These are phyloP conservation scores for Russula virescens DNA, from an alignment of 768 basidiomycete genomes.

Conservation along the genomic window DNA sequence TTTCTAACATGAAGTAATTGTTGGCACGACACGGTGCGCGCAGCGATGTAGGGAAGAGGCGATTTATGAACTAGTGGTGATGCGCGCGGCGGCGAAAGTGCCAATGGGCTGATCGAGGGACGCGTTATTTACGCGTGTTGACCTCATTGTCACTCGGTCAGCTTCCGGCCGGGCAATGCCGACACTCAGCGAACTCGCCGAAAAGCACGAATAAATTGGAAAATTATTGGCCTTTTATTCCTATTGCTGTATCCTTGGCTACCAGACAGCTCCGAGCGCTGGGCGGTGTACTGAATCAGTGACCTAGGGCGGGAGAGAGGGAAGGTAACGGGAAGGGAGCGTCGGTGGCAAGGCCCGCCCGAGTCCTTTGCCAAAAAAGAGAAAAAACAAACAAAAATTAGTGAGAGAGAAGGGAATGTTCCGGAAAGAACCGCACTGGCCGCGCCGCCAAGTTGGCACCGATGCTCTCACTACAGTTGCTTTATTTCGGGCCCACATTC, in stretches of 20 bases:
- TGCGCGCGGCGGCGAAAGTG: too few species aligned
- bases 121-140: slow-evolving; percentile 28
- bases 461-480: slow-evolving; percentile 17
- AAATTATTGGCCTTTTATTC: not conserved
- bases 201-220: not conserved
- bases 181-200: slow-evolving; percentile 23
- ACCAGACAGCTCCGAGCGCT: too few species aligned
- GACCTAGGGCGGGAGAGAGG: too few species aligned
- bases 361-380: not conserved
- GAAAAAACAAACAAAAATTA: not conserved
- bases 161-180: slow-evolving; percentile 1
- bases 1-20: not conserved
- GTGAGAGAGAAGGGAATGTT: slow-evolving; percentile 7
- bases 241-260: not conserved
- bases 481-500: slow-evolving; percentile 18
- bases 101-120: not conserved
- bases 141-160: slow-evolving; percentile 7
- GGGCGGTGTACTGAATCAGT: too few species aligned
- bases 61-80: not conserved
- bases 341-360: too few species aligned
- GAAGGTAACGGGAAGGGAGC: too few species aligned
- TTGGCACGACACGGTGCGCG: not conserved
- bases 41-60: not conserved
- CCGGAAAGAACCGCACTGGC: slow-evolving; percentile 23
- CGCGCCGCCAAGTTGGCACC: slow-evolving; percentile 21